Evolutionary conservation across 2,329 filamentous ascomycete genomes (phyloP).

Genomic region (Aspergillus oerlinghausenensis): DNA sequence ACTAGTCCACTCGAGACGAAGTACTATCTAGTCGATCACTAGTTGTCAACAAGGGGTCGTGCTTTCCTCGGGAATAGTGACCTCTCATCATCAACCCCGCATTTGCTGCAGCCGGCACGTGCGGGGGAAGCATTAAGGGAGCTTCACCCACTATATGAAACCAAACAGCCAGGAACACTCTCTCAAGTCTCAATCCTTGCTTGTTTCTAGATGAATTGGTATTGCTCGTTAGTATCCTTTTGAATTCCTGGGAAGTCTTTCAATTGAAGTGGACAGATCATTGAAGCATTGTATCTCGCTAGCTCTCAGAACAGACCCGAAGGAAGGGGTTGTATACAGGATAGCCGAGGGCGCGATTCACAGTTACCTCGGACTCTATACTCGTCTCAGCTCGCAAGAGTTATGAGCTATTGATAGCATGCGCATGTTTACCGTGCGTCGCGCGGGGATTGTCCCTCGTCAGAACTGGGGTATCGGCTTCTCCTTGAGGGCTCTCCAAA

Average conservation of each 20-base stretch:
- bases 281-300: not conserved
- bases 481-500: not conserved
- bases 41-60: too few relatives aligned
- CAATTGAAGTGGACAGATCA: not conserved
- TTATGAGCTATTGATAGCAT: not conserved
- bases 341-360: not conserved
- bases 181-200: not conserved
- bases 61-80: not conserved
- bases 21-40: too few relatives aligned
- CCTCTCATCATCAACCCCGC: conserved; percentile 1
- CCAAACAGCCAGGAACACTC: not conserved
- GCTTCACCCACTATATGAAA: not conserved
- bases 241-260: not conserved
- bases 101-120: conserved; percentile 3
- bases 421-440: not conserved
- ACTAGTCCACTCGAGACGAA: too few relatives aligned
- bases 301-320: not conserved
- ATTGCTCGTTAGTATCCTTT: not conserved
- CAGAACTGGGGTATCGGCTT: not conserved
- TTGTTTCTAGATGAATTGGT: not conserved
- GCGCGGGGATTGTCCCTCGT: conserved; percentile 2
- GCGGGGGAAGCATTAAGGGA: conserved; percentile 4
- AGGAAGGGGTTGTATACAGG: not conserved
- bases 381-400: not conserved
- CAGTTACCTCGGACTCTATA: not conserved